These are phyloP conservation scores for Phytophthora lateralis DNA, from an alignment of 352 stramenopile genomes.

Conservation along the genomic window DNA sequence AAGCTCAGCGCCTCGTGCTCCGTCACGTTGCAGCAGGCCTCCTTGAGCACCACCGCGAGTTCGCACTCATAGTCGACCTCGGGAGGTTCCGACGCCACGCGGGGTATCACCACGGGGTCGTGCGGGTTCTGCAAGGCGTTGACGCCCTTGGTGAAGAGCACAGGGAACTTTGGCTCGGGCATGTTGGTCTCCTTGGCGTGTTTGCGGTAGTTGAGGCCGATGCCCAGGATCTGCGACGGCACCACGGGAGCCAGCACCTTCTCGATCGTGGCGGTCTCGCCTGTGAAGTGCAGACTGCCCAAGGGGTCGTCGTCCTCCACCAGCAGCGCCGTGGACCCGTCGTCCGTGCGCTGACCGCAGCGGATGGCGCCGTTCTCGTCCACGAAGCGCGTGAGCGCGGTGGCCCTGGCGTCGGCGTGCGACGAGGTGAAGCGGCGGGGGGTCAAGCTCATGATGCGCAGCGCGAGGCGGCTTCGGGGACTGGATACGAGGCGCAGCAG, in stretches of 20 bases:
- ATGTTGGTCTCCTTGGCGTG: slow-evolving; percentile 90
- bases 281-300: slow-evolving; percentile 65
- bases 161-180: slow-evolving; percentile 72
- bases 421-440: slow-evolving; percentile 12
- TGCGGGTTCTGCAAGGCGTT: slow-evolving; percentile 82
- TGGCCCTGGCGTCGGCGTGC: slow-evolving; percentile 38
- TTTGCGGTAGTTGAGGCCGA: slow-evolving; percentile 92
- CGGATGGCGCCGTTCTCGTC: slow-evolving; percentile 59
- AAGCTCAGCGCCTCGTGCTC: slow-evolving; percentile 83
- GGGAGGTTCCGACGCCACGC: slow-evolving; percentile 59
- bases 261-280: slow-evolving; percentile 61
- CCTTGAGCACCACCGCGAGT: slow-evolving; percentile 88
- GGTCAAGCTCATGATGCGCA: slow-evolving; percentile 16
- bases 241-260: slow-evolving; percentile 82
- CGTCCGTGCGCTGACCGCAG: slow-evolving; percentile 58
- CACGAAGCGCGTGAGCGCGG: slow-evolving; percentile 69
- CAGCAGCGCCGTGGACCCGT: slow-evolving; percentile 47
- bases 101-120: slow-evolving; percentile 81
- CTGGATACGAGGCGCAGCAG: slow-evolving; percentile 26
- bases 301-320: slow-evolving; percentile 76
- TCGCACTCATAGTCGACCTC: slow-evolving; percentile 93
- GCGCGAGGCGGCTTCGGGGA: not conserved
- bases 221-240: slow-evolving; percentile 84
- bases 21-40: slow-evolving; percentile 82
- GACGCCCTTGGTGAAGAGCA: slow-evolving; percentile 91